phyloP scores from a whole-genome alignment of 306 rosid species.

The Coriaria nepalensis region DNA sequence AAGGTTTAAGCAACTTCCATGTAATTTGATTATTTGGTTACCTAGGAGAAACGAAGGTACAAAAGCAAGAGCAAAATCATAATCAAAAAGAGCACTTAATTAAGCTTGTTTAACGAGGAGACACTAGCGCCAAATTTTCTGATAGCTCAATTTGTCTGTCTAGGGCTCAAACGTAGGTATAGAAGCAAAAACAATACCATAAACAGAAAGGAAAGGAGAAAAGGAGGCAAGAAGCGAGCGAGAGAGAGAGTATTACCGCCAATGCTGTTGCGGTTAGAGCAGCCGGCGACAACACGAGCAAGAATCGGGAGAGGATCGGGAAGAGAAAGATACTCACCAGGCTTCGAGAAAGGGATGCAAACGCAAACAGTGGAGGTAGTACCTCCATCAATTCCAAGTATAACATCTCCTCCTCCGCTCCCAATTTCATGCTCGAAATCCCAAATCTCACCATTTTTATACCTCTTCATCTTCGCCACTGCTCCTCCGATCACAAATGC shows the following conservation, averaged over 20 bases:
- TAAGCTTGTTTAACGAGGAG: too few relatives aligned
- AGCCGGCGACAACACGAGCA: conserved; percentile 77
- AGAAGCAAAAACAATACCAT: background rate
- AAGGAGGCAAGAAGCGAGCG: background rate
- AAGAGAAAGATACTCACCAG: conserved; percentile 17
- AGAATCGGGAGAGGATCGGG: conserved; percentile 54
- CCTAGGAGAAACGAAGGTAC: too few relatives aligned
- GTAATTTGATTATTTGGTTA: too few relatives aligned
- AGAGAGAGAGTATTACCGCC: conserved; percentile 39
- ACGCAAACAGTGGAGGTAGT: conserved; percentile 81
- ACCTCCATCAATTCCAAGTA: conserved; percentile 81
- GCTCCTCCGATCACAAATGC: conserved; percentile 7
- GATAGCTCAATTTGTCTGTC: too few relatives aligned
- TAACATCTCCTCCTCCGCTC: conserved; percentile 27
- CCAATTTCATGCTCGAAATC: conserved; percentile 56
- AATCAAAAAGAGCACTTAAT: too few relatives aligned
- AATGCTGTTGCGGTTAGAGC: conserved; percentile 88
- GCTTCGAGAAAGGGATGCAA: conserved; percentile 48
- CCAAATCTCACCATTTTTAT: conserved; percentile 70
- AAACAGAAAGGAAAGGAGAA: background rate
- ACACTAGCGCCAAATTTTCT: too few relatives aligned
- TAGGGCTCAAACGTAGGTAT: too few relatives aligned
- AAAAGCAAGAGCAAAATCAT: too few relatives aligned
- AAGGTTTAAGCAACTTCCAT: too few relatives aligned
- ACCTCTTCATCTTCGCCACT: conserved; percentile 40